Evolutionary conservation across 1,139 yeast species (phyloP).

Genomic region (Debaryomyces nepalensis): DNA sequence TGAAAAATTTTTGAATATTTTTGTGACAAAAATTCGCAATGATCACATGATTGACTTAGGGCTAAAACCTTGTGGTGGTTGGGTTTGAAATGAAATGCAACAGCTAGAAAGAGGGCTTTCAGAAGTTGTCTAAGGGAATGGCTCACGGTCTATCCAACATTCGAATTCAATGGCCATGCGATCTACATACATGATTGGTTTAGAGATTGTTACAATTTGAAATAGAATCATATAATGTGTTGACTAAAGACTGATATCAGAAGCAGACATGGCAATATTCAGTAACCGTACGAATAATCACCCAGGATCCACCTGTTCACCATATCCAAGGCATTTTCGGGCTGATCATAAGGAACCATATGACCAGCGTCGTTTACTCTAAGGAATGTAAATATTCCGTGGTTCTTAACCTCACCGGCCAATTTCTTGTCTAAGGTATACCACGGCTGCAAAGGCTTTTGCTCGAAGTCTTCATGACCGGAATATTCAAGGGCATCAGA

Average conservation of each 20-base stretch:
- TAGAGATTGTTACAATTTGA: too few species aligned
- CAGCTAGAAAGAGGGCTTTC: neutral
- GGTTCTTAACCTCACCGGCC: conserved; percentile 64
- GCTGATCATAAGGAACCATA: conserved; percentile 85
- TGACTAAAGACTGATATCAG: neutral
- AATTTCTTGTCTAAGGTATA: conserved; percentile 42
- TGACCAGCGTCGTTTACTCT: conserved; percentile 72
- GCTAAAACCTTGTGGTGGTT: conserved; percentile 7
- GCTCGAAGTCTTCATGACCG: conserved; percentile 30
- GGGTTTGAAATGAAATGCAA: neutral
- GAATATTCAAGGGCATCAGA: conserved; percentile 35
- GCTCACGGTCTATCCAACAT: too few species aligned
- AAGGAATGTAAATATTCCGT: conserved; percentile 59
- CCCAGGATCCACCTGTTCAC: conserved; percentile 77
- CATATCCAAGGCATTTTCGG: conserved; percentile 73
- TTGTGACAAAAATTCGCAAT: neutral
- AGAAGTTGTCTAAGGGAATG: too few species aligned
- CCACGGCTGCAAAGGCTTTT: conserved; percentile 47
- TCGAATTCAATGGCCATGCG: too few species aligned
- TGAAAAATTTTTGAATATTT: conserved; percentile 10
- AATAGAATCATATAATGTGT: neutral
- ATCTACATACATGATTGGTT: too few species aligned
- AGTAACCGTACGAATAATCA: conserved; percentile 34
- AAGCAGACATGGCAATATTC: neutral
- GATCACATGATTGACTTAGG: conserved; percentile 2